Conservation (phyloP, 306 rosid genomes). For the Rosa multiflora region DNA sequence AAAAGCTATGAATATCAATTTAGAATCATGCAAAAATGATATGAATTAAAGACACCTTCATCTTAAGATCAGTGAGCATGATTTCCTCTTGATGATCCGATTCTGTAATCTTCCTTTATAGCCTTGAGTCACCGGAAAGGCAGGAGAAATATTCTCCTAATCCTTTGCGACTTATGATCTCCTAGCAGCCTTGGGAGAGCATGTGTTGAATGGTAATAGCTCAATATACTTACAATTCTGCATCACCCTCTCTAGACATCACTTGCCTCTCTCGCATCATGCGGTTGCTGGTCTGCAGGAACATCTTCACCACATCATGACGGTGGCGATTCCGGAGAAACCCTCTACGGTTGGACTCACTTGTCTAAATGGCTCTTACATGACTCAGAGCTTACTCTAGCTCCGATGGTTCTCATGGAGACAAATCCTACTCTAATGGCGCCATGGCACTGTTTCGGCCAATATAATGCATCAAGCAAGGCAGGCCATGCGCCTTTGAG, state of each 20-base stretch:
- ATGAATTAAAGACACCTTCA: no score
- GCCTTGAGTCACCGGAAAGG: no score
- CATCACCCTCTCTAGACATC: constrained; percentile 25
- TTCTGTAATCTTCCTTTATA: no score
- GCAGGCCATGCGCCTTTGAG: constrained; percentile 22
- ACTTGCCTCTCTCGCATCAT: constrained; percentile 39
- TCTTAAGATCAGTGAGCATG: no score
- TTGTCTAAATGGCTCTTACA: constrained; percentile 33
- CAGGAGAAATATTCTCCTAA: no score
- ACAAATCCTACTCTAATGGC: constrained; percentile 18
- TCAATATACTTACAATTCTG: not conserved
- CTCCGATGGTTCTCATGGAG: constrained; percentile 23
- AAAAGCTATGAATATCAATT: no score
- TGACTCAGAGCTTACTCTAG: constrained; percentile 24
- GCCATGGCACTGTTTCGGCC: constrained; percentile 36
- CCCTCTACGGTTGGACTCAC: constrained; percentile 24
- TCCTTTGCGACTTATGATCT: no score
- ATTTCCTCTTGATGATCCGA: no score
- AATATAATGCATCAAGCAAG: constrained; percentile 20
- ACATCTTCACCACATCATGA: constrained; percentile 27
- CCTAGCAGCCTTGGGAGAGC: no score
- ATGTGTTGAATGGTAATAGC: no score
- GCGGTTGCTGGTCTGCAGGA: constrained; percentile 29
- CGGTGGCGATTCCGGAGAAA: constrained; percentile 13
- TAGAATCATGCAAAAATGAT: no score